Evolutionary conservation across 495 filamentous ascomycete genomes (phyloP).

Genomic region (Neurospora sublineolata): DNA sequence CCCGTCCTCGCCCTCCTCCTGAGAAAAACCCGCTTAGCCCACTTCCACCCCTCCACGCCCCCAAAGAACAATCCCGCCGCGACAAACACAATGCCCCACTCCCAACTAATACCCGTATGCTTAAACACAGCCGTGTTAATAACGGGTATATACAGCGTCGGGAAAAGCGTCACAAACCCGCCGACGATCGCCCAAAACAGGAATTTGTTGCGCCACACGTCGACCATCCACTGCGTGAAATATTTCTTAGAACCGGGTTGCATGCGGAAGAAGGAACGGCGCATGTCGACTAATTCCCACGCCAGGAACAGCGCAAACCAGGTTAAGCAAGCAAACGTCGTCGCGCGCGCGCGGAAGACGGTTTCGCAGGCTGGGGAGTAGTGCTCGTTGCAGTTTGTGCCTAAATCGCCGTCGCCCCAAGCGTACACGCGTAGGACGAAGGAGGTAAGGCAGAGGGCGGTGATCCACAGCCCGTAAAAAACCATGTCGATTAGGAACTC

Average conservation of each 20-base stretch:
- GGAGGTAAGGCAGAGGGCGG: slow-evolving; percentile 36
- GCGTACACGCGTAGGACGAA: slow-evolving; percentile 49
- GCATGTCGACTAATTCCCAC: slow-evolving; percentile 63
- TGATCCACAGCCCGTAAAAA: slow-evolving; percentile 60
- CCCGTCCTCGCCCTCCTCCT: slow-evolving; percentile 9
- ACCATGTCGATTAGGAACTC: slow-evolving; percentile 64
- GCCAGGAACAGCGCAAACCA: slow-evolving; percentile 62
- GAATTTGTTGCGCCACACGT: slow-evolving; percentile 61
- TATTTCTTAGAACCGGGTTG: slow-evolving; percentile 48
- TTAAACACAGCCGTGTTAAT: slow-evolving; percentile 62
- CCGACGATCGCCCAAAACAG: slow-evolving; percentile 62
- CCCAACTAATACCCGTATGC: slow-evolving; percentile 59
- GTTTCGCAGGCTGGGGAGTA: slow-evolving; percentile 43
- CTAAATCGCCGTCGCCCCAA: slow-evolving; percentile 57
- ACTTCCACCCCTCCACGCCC: slow-evolving; percentile 48
- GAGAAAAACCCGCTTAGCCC: slow-evolving; percentile 37
- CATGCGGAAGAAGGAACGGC: slow-evolving; percentile 55
- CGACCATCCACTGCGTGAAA: slow-evolving; percentile 39
- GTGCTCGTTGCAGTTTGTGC: slow-evolving; percentile 50
- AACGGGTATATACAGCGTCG: slow-evolving; percentile 60
- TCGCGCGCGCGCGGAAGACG: slow-evolving; percentile 65
- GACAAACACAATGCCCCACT: slow-evolving; percentile 54
- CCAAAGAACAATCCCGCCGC: slow-evolving; percentile 50
- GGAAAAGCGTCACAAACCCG: slow-evolving; percentile 58
- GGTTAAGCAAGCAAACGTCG: slow-evolving; percentile 64